A percentile compares a stretch with the other conserved stretches of the same genome.
phyloP scores from a whole-genome alignment of 2,329 filamentous ascomycete genomes.

The Penicillium sp. region DNA sequence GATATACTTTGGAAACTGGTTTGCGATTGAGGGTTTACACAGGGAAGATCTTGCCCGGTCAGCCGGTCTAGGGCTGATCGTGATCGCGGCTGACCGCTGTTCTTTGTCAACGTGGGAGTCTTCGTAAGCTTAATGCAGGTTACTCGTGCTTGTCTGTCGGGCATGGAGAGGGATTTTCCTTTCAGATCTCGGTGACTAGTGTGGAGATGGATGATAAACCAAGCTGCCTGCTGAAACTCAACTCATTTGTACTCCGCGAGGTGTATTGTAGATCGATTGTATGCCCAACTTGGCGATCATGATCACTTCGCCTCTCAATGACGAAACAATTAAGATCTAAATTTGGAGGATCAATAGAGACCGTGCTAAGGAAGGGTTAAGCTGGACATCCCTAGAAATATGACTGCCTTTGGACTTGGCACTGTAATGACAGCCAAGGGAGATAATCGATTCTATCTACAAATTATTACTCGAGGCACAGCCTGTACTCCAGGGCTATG shows the following conservation, averaged over 20 bases:
- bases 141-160: not conserved
- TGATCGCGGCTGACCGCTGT: conserved; percentile 12
- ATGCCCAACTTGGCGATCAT: conserved; percentile 8
- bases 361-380: not conserved
- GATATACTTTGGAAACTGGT: not conserved
- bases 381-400: conserved; percentile 3
- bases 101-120: conserved; percentile 5
- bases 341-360: conserved; percentile 4
- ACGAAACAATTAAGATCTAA: not conserved
- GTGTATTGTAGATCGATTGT: conserved; percentile 6
- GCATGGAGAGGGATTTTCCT: not conserved
- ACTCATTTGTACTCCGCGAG: not conserved
- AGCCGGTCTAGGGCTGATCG: conserved; percentile 8
- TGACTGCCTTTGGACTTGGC: conserved; percentile 9
- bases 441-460: not conserved
- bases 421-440: not conserved
- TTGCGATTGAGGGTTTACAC: not conserved
- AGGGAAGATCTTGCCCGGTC: conserved; percentile 1
- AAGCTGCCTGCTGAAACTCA: conserved; percentile 2
- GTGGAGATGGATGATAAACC: not conserved
- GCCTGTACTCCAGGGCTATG: not conserved
- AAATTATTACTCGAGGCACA: not conserved
- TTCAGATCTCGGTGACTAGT: not conserved
- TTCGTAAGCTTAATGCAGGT: conserved; percentile 9
- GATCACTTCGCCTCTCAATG: conserved; percentile 2